Evolutionary conservation across 2,329 filamentous ascomycete species (phyloP).

Genomic region (Fusarium veterinarium): DNA sequence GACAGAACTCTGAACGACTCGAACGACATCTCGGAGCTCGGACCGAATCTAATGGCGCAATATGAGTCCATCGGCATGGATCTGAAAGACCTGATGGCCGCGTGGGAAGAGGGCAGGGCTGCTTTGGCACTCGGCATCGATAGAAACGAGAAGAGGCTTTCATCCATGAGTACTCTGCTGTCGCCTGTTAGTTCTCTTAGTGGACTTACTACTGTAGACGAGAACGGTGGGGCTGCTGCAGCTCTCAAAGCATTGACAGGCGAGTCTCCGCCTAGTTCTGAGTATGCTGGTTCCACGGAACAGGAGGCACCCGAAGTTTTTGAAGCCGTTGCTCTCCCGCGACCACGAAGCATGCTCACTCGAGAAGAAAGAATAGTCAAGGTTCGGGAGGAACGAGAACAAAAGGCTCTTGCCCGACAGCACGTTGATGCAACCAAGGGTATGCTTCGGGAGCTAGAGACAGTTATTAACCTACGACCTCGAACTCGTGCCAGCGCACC

Average conservation of each 20-base stretch:
- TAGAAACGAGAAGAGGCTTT: constrained; percentile 78
- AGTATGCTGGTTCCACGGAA: constrained; percentile 66
- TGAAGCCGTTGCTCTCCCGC: constrained; percentile 83
- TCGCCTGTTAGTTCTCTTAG: constrained; percentile 74
- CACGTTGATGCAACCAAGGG: constrained; percentile 84
- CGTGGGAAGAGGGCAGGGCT: constrained; percentile 90
- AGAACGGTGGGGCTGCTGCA: constrained; percentile 59
- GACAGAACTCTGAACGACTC: constrained; percentile 81
- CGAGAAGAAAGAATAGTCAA: constrained; percentile 88
- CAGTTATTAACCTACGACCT: constrained; percentile 75
- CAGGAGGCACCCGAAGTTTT: constrained; percentile 83
- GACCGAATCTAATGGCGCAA: constrained; percentile 82
- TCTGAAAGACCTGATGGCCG: constrained; percentile 80
- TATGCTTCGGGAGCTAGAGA: constrained; percentile 94
- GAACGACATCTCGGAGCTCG: constrained; percentile 78
- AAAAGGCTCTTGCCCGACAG: constrained; percentile 77
- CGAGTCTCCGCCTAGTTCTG: constrained; percentile 67
- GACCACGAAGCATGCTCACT: constrained; percentile 77
- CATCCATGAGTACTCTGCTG: constrained; percentile 68
- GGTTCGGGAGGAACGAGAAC: constrained; percentile 87
- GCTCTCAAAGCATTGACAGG: constrained; percentile 85
- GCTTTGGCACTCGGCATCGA: constrained; percentile 85
- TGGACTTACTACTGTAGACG: constrained; percentile 73
- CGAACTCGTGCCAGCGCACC: constrained; percentile 53
- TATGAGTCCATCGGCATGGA: constrained; percentile 96